These are phyloP conservation scores for Mucor lusitanicus DNA, from an alignment of 371 early-diverging fungal genomes.

Conservation along the genomic window DNA sequence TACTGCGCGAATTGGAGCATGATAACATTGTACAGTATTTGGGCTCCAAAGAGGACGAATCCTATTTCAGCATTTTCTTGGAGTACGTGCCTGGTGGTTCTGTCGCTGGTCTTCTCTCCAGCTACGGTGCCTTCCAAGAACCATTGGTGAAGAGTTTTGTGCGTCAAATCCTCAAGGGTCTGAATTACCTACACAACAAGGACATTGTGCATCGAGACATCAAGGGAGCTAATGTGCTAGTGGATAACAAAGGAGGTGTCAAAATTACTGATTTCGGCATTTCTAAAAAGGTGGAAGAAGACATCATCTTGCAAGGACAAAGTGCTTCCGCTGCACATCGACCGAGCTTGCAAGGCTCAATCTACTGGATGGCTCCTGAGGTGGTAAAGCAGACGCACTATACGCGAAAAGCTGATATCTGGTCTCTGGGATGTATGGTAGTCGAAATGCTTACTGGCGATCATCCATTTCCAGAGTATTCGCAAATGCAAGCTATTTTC, in stretches of 20 bases:
- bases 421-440: constrained; percentile 97
- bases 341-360: constrained; percentile 86
- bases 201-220: constrained; percentile 98
- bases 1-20: constrained; percentile 90
- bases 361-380: constrained; percentile 98
- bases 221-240: constrained; percentile 94
- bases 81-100: constrained; percentile 99
- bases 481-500: constrained; percentile 93
- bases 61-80: constrained; percentile 90
- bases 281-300: constrained; percentile 90
- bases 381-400: constrained; percentile 97
- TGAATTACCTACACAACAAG: constrained; percentile 93
- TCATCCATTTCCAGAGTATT: constrained; percentile 92
- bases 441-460: constrained; percentile 95
- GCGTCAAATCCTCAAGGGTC: constrained; percentile 89
- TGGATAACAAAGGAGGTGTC: constrained; percentile 89
- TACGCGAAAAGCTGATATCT: constrained; percentile 96
- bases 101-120: constrained; percentile 81
- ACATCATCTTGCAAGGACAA: constrained; percentile 19
- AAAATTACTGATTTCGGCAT: constrained; percentile 99
- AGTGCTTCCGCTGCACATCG: constrained; percentile 43
- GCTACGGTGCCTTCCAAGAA: constrained; percentile 88
- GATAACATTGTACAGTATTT: constrained; percentile 95
- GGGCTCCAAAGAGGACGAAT: constrained; percentile 80
- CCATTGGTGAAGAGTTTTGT: constrained; percentile 83